A percentile compares a stretch with the other conserved stretches of the same genome.
These are phyloP conservation scores for Suillus fuscotomentosus DNA, from an alignment of 768 basidiomycete genomes.

Conservation along the genomic window DNA sequence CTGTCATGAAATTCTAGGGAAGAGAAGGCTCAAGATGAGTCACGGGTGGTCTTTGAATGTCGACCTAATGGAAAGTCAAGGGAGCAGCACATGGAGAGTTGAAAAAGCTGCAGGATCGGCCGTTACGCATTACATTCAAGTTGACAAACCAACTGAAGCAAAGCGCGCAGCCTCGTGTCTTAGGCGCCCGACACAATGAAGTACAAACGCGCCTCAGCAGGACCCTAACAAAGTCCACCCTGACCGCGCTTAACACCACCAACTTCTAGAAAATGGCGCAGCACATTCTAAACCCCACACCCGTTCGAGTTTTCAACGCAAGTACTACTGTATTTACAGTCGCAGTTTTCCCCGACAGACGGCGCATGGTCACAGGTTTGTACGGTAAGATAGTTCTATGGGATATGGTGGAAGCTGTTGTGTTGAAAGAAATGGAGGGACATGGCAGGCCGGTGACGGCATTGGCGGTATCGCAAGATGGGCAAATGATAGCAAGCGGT, in stretches of 20 bases:
- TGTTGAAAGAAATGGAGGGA: not conserved
- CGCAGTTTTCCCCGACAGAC: not conserved
- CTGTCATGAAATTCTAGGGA: not conserved
- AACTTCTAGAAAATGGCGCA: not conserved
- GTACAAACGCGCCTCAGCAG: not conserved
- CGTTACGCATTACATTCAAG: no score
- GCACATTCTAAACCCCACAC: not conserved
- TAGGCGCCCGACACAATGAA: not conserved
- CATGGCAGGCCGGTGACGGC: fast-evolving
- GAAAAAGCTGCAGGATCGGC: no score
- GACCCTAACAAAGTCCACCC: not conserved
- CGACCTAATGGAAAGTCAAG: not conserved
- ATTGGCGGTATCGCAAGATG: not conserved
- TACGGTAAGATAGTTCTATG: not conserved
- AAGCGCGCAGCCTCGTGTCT: not conserved
- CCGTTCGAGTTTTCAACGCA: not conserved
- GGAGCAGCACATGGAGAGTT: not conserved
- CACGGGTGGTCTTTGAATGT: not conserved
- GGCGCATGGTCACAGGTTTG: not conserved
- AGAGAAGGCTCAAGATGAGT: not conserved
- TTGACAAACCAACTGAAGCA: not conserved
- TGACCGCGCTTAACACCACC: not conserved
- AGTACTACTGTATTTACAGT: fast-evolving
- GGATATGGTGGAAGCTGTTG: not conserved
- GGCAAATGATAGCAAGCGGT: not conserved